Evolutionary conservation across 768 basidiomycete genomes (phyloP).

Genomic region (Tulasnella sp.): DNA sequence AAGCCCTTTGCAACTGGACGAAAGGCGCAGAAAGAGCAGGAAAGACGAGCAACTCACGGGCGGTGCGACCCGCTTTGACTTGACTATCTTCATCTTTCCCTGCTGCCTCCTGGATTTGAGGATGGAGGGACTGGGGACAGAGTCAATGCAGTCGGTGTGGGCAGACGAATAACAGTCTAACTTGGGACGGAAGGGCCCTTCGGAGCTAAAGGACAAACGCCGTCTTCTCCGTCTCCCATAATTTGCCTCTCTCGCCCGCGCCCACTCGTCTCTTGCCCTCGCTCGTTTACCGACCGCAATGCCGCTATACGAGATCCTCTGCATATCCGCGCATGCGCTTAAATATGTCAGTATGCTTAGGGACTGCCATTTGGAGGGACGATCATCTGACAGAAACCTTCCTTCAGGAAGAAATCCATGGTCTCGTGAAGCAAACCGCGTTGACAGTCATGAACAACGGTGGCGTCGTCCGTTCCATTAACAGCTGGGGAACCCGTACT

Average conservation of each 20-base stretch:
- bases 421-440: constrained; percentile 60
- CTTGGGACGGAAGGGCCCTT: background rate
- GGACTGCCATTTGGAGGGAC: background rate
- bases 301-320: constrained; percentile 83
- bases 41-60: constrained; percentile 42
- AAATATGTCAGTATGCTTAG: constrained; percentile 47
- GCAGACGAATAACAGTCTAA: background rate
- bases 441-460: constrained; percentile 60
- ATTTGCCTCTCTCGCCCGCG: background rate
- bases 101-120: background rate
- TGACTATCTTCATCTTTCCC: constrained; percentile 62
- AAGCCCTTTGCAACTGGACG: constrained; percentile 2
- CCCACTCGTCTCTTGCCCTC: background rate
- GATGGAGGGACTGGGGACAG: background rate
- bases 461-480: constrained; percentile 70
- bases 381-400: background rate
- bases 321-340: constrained; percentile 63
- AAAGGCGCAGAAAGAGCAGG: constrained; percentile 15
- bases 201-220: background rate
- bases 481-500: constrained; percentile 60
- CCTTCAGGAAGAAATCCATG: constrained; percentile 56
- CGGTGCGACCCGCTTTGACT: constrained; percentile 59
- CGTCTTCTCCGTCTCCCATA: background rate
- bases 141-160: background rate
- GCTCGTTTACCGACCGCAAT: constrained; percentile 30